Evolutionary conservation across 352 stramenopile genomes (phyloP).

Genomic region (Saprolegnia parasitica): DNA sequence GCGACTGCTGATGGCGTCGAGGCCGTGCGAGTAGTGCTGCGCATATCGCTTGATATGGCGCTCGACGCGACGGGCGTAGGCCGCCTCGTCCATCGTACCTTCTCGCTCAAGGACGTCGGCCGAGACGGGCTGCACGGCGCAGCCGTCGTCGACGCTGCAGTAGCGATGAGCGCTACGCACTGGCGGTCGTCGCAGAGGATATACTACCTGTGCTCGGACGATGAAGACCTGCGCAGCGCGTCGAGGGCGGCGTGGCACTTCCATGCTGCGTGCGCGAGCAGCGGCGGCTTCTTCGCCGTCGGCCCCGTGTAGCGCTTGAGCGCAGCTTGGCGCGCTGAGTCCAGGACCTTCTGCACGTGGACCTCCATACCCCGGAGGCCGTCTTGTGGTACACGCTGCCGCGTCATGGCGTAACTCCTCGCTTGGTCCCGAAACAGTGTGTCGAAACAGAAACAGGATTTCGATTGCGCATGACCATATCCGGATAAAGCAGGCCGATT

Average conservation of each 20-base stretch:
- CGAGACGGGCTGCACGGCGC: not conserved
- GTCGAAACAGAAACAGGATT: not conserved
- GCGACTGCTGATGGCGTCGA: slow-evolving; percentile 5
- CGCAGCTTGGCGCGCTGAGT: slow-evolving; percentile 16
- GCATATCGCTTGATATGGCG: slow-evolving; percentile 1
- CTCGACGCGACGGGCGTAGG: not conserved
- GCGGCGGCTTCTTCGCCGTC: not conserved
- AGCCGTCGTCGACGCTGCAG: not conserved
- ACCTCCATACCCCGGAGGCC: slow-evolving; percentile 21
- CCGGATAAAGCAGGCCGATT: too few species aligned
- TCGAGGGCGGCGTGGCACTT: slow-evolving; percentile 20
- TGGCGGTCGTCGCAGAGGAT: not conserved
- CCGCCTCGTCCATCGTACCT: not conserved
- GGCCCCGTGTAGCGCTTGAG: not conserved
- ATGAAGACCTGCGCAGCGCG: not conserved
- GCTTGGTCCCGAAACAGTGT: not conserved
- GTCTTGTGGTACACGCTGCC: not conserved
- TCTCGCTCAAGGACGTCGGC: not conserved
- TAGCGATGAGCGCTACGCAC: not conserved
- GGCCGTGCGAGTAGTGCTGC: slow-evolving; percentile 11
- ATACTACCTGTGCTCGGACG: not conserved
- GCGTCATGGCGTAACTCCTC: not conserved
- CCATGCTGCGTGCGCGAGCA: slow-evolving; percentile 17
- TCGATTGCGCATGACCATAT: too few species aligned
- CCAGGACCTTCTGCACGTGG: slow-evolving; percentile 18